phyloP scores from a whole-genome alignment of 2,329 filamentous ascomycete genomes.

The Pyricularia sp. region DNA sequence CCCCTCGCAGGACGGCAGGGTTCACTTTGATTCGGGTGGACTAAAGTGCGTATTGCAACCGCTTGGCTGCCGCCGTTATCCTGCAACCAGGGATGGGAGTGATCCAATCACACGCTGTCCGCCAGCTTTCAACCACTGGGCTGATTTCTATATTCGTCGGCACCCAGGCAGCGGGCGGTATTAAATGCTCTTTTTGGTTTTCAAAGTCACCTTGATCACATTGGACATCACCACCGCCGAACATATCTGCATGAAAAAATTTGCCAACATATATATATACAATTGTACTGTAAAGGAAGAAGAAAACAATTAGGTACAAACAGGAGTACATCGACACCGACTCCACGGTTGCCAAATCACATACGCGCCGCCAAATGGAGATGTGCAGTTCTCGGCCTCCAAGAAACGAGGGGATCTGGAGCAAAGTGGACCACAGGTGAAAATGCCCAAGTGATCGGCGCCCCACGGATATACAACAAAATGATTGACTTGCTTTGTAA shows the following conservation, averaged over 20 bases:
- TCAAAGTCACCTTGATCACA: not conserved
- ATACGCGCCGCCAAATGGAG: not conserved
- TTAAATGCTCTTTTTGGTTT: not conserved
- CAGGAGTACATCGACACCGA: not conserved
- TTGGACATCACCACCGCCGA: not conserved
- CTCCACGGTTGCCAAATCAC: not conserved
- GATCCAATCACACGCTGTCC: not conserved
- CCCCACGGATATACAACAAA: not conserved
- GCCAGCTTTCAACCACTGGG: not conserved
- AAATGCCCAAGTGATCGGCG: not conserved
- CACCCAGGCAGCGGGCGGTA: not conserved
- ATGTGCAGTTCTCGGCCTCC: not conserved
- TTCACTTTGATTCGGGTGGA: not conserved
- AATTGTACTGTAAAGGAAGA: too few relatives aligned
- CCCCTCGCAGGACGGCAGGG: not conserved
- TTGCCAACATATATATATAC: not conserved
- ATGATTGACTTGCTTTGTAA: not conserved
- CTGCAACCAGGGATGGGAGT: not conserved
- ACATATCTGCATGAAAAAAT: not conserved
- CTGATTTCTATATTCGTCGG: not conserved
- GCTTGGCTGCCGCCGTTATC: conserved; percentile 1
- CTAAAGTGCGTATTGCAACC: not conserved
- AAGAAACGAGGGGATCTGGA: not conserved
- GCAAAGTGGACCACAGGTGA: not conserved
- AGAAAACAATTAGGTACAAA: not conserved